Evolutionary conservation across 2,329 filamentous ascomycete genomes (phyloP).

Genomic region (Chrysoporthe deuterocubensis): DNA sequence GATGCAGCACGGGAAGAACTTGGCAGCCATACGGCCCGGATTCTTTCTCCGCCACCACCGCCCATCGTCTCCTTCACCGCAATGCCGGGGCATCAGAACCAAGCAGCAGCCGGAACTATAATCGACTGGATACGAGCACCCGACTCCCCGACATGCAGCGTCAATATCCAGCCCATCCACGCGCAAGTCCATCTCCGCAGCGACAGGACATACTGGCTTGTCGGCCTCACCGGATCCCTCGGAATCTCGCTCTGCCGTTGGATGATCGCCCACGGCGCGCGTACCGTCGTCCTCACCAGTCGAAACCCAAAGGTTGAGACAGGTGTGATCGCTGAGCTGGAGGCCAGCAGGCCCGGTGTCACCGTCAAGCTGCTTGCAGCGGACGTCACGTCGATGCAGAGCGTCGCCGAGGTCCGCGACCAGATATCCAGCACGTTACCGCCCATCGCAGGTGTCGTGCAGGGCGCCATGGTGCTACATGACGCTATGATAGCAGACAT

Average conservation of each 20-base stretch:
- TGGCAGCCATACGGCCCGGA: too few species aligned
- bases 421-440: conserved; percentile 2
- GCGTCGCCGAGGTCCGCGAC: too few species aligned
- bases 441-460: conserved; percentile 14
- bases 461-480: conserved; percentile 26
- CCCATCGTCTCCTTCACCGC: too few species aligned
- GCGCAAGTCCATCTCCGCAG: background rate
- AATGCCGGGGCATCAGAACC: too few species aligned
- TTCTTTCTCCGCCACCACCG: too few species aligned
- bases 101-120: too few species aligned
- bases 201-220: conserved; percentile 40
- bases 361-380: conserved; percentile 13
- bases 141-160: too few species aligned
- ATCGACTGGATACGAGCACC: too few species aligned
- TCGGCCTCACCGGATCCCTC: conserved; percentile 39
- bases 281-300: conserved; percentile 44
- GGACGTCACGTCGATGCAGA: too few species aligned
- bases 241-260: conserved; percentile 44
- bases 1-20: too few species aligned
- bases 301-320: conserved; percentile 41
- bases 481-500: conserved; percentile 21
- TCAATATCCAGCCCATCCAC: too few species aligned
- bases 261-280: conserved; percentile 45
- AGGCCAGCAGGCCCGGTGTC: conserved; percentile 28
- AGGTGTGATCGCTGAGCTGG: conserved; percentile 31